Conservation (phyloP, 805 yeast species). For the Candida ponderosae region DNA sequence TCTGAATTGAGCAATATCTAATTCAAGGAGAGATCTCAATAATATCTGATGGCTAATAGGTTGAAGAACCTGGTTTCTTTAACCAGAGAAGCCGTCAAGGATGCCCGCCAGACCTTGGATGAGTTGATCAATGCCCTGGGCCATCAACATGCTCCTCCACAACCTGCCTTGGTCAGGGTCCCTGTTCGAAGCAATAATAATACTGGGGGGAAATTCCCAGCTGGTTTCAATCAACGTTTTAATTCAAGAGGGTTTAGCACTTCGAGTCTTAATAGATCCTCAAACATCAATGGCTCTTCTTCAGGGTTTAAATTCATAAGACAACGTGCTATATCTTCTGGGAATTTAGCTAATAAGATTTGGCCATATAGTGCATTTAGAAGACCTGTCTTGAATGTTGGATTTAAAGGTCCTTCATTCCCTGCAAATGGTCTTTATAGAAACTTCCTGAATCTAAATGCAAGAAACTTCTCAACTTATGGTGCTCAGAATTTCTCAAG, state of each 20-base stretch:
- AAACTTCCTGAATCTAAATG: slow-evolving; percentile 26
- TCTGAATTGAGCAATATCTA: no score
- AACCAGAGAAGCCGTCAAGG: slow-evolving; percentile 38
- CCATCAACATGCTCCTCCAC: slow-evolving; percentile 19
- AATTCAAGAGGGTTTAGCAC: not conserved
- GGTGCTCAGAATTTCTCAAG: slow-evolving; percentile 29
- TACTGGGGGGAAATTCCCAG: not conserved
- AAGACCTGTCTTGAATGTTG: slow-evolving; percentile 8
- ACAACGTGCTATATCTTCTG: not conserved
- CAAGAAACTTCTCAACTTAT: slow-evolving; percentile 31
- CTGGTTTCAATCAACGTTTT: not conserved
- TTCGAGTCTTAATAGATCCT: not conserved
- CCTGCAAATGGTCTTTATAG: slow-evolving; percentile 24
- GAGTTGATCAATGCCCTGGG: slow-evolving; percentile 29
- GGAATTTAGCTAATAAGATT: slow-evolving; percentile 6
- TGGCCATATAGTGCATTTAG: slow-evolving; percentile 20
- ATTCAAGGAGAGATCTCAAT: not conserved
- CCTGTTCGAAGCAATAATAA: slow-evolving; percentile 26
- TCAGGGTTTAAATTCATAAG: no score
- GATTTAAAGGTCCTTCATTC: slow-evolving; percentile 8
- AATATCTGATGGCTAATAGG: slow-evolving; percentile 23
- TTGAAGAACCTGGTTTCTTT: slow-evolving; percentile 38
- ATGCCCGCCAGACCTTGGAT: slow-evolving; percentile 37
- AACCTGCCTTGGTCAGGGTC: slow-evolving; percentile 27
- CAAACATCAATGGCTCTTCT: no score